Evolutionary conservation across 345 rosid species (phyloP), one percentile per base, ranked within the genome.

Genomic region (Durio zibethinus): DNA sequence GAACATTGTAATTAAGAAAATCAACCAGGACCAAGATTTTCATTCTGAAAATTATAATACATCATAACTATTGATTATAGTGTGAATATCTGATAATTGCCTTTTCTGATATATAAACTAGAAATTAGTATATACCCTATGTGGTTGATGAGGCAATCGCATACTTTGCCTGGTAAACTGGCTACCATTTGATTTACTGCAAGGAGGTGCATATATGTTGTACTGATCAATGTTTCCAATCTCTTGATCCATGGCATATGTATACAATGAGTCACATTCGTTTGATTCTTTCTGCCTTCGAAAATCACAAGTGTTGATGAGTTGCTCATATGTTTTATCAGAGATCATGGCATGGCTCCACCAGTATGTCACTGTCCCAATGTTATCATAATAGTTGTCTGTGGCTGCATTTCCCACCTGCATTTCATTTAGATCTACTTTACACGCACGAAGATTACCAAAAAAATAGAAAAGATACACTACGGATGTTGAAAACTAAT

Each of bases 331-430:
- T 2, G 98, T 97, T 76, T 75, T 80, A 42, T 97, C 99, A 0
- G 99, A 97, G 52, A 97, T 97, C 97, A 92, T 97, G 0, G 99
- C 99, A 69, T 97, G 99, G 82, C 98, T 97, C 99, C 99, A 97
- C 98, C 99, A 97, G 65, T 91, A 97, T 29, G 91, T 88, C 80
- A 97, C 99, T 9, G 99, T 97, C 73, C 99, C 99, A 5, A 94
- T 84, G 83, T 94, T 97, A 79, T 97, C 98, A 62, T 91, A 92
- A 81, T 94, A 92, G 79, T 89, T 91, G 80, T 97, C 97, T 20
- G 96, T 97, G 27, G 94, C 99, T 2, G 99, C 99, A 81, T 97
- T 97, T 40, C 99, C 98, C 15, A 97, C 98, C 99, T 97, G 73
- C 62, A 79, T n/a, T 38, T 57, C 64, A 76, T 59, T 42, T 45